Base-by-base conservation (phyloP, 1,284 basidiomycete genomes). In the Nidula niveotomentosa region DNA sequence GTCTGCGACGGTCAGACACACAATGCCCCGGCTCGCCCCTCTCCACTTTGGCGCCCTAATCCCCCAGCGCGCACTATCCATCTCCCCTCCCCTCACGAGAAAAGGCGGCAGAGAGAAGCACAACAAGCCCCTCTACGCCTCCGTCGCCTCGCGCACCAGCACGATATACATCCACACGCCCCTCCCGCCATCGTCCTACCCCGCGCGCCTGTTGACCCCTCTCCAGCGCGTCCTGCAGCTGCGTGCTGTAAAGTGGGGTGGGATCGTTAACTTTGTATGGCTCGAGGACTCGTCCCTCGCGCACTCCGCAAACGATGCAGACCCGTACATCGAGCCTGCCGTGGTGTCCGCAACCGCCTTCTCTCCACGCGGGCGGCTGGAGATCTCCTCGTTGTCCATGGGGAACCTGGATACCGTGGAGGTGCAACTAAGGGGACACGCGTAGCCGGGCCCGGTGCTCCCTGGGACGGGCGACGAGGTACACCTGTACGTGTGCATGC, bases 401-500 rank as follows among this genome's bases (percentile, higher is more conserved):
- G 68, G 69, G 34, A 86, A 82, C 55, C 48, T 84, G 35, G 77
- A 81, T 7, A 71, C 75, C 6, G 73, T 85, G 3, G 76, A 67
- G 39, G 62, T 61, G 49, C 58, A 50, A 51, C 64, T 88, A 48
- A 63, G 64, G 37, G 59, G 54, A 13, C 78, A 83, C 60, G 58
- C 68, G n/a, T 62, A 69, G 56, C 65, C 64, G 3, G 56, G 55
- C 12, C 51, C 62, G 35, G 44, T 48, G 34, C 47, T 56, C 43
- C 54, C 69, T 48, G 58, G 55, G 52, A 61, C 62, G 8, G n/a
- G 52, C 3, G 57, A 71, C 2, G 69, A 75, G 43, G 67, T 83
- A 9, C 74, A 83, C 66, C 63, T 95, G 10, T 86, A 90, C 55
- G 80, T 92, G 0, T 92, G 90, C 62, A 90, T 88, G 1, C 90